Percentiles rank a stretch among this genome's conserved stretches.
Evolutionary conservation across 139 green algal genomes (phyloP).

Genomic region (Limnomonas spitsbergensis): DNA sequence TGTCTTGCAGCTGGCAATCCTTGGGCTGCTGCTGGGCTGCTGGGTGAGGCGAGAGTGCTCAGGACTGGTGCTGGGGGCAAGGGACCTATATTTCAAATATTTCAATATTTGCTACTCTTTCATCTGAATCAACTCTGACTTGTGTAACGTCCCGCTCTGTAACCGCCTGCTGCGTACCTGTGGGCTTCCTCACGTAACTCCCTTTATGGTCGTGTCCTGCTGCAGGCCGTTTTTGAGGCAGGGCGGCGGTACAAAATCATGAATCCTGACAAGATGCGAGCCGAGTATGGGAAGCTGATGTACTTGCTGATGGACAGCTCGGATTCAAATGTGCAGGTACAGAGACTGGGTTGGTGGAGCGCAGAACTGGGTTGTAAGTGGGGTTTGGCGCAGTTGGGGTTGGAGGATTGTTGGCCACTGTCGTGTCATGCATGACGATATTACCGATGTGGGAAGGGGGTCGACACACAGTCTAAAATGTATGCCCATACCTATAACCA

Average conservation of each 20-base stretch:
- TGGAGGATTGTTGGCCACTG: neutral
- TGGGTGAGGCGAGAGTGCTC: too few species aligned
- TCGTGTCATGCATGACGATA: neutral
- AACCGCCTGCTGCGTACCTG: too few species aligned
- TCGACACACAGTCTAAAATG: neutral
- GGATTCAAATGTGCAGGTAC: constrained; percentile 38
- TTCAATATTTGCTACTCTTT: too few species aligned
- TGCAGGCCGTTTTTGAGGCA: constrained; percentile 78
- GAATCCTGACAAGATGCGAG: constrained; percentile 93
- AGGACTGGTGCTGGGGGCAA: too few species aligned
- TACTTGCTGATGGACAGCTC: constrained; percentile 81
- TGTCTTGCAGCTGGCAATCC: too few species aligned
- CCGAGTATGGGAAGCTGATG: constrained; percentile 86
- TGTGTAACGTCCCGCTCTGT: too few species aligned
- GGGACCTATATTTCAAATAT: too few species aligned
- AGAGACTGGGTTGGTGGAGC: neutral
- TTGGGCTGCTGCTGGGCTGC: too few species aligned
- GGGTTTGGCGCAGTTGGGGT: neutral
- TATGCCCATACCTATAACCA: neutral
- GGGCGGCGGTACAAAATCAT: constrained; percentile 90
- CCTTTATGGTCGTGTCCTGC: too few species aligned
- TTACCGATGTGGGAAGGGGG: neutral
- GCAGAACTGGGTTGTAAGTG: neutral
- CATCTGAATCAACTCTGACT: too few species aligned
- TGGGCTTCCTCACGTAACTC: too few species aligned